These are phyloP conservation scores for Zarea fungicola DNA, from an alignment of 2,329 filamentous ascomycete species.

Conservation along the genomic window DNA sequence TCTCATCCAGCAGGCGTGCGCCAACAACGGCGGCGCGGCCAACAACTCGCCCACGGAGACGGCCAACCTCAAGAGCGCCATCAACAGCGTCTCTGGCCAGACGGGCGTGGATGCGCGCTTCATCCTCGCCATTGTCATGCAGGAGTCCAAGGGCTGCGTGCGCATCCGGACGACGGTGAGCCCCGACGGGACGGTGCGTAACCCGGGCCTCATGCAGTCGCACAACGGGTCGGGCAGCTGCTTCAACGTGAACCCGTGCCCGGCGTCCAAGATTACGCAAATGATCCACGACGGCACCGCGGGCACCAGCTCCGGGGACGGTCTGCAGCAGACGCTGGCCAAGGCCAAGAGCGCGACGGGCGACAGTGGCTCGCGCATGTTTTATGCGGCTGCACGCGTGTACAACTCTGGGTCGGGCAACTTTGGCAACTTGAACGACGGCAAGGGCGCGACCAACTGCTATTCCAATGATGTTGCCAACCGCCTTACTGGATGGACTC, in stretches of 20 bases:
- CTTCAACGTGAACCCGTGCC: constrained; percentile 2
- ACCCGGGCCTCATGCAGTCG: constrained; percentile 10
- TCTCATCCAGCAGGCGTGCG: too few species aligned
- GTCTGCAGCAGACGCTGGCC: constrained; percentile 3
- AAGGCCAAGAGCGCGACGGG: too few species aligned
- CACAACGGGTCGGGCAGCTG: background rate
- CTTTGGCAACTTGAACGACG: constrained; percentile 1
- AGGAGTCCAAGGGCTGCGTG: constrained; percentile 21
- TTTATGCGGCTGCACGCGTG: constrained; percentile 7
- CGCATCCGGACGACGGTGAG: constrained; percentile 1
- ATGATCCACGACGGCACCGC: constrained; percentile 8
- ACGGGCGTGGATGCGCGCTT: constrained; percentile 9
- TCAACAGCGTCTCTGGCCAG: background rate
- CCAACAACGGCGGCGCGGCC: too few species aligned
- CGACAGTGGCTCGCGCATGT: background rate
- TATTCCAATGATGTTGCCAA: constrained; percentile 10
- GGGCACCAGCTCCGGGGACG: constrained; percentile 7
- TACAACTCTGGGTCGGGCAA: constrained; percentile 10
- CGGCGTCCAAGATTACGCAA: background rate
- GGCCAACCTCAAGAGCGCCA: background rate
- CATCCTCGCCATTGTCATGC: constrained; percentile 25
- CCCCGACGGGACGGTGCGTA: background rate
- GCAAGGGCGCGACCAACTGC: constrained; percentile 7
- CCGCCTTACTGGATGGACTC: constrained; percentile 5
- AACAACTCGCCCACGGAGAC: too few species aligned